Base-by-base conservation (phyloP, 805 yeast genomes). In the Saccharomycopsis oosterbeekiorum region DNA sequence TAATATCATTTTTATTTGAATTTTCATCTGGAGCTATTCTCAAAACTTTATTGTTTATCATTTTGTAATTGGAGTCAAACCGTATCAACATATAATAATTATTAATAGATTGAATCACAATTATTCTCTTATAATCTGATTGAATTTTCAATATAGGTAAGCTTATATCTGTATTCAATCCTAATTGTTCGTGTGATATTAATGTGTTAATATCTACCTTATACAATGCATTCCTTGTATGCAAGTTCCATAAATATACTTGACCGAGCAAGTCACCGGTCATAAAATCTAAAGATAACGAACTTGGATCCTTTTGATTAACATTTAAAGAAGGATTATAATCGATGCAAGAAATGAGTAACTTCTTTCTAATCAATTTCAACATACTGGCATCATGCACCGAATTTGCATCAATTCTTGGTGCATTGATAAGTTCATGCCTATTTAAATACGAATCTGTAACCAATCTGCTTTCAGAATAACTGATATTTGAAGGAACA, bases 181-280 rank as follows among this genome's bases (percentile, higher is more conserved):
- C 56, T 29, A 36, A 24, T 15, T 40, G 34, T 41, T 41, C 14
- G 42, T 21, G 41, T n/a, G 47, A 41, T 37, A 47, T 47, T 4
- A 47, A 26, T 8, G 34, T 19, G 24, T 57, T 58, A 43, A 64
- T 26, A 19, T 64, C 43, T 15, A 58, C 43, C 15, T 37, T 43
- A 11, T 40, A 36, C 2, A 58, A 17, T n/a, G 10, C 12, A 9
- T 39, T 37, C 37, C 42, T 39, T 34, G 43, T 56, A 24, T 50
- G 39, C 15, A 41, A 51, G 54, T 64, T 62, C 63, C 63, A 64
- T 19, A 53, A 42, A 26, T 37, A 60, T 2, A 64, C 15, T 19
- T 62, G 58, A 11, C 66, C 66, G 36, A 40, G 41, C 36, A 62
- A 55, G 40, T 64, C 65, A 17, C 66, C 66, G 2, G 63, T 19